Base-by-base conservation (phyloP, 768 basidiomycete species). In the Rhodosporidiobolus odoratus region DNA sequence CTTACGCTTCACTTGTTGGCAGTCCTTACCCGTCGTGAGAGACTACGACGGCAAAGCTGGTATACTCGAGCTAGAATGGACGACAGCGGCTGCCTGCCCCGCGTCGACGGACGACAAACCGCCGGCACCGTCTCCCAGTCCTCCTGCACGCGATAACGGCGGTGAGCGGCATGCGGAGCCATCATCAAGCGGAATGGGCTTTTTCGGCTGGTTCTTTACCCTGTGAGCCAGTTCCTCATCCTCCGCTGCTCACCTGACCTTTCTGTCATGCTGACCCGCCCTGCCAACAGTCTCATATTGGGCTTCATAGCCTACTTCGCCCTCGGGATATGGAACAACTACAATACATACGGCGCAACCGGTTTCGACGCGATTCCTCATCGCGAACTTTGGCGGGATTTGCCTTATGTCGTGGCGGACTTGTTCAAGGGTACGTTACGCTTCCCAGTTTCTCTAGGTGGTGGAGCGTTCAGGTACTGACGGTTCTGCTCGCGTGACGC, bases 251-350 rank as follows among this genome's bases (percentile, higher is more conserved):
- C 41, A 23, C 50, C 23, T 19, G 58, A 41, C 12, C 1, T 25
- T 40, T n/a, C 68, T 30, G n/a, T 40, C 9, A 50, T 13, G 34
- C 38, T 52, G 45, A 58, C 58, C 48, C 62, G 19, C 37, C 47
- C 32, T 21, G 43, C 56, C 52, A 38, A 40, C 74, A 89, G 87
- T n/a, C 73, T 88, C 38, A 65, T 91, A 19, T 78, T 92, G 30
- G 86, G 85, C 4, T 83, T 92, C 68, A 77, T 82, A 7, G 83
- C 85, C 4, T 94, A 94, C 80, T 87, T 94, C 74, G 84, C 78
- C 2, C 78, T 92, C 34, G 92, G 92, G 27, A 88, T 88, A 15
- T 94, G 92, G 79, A 88, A 90, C 81, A 92, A 94, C 76, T 92
- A 91, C 76, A 86, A 88, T 10, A 89, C 86, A 27, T 94, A 93